Evolutionary conservation across 305 asterid species (phyloP), one percentile per base, ranked within the genome.

Genomic region (Fraxinus sp.): DNA sequence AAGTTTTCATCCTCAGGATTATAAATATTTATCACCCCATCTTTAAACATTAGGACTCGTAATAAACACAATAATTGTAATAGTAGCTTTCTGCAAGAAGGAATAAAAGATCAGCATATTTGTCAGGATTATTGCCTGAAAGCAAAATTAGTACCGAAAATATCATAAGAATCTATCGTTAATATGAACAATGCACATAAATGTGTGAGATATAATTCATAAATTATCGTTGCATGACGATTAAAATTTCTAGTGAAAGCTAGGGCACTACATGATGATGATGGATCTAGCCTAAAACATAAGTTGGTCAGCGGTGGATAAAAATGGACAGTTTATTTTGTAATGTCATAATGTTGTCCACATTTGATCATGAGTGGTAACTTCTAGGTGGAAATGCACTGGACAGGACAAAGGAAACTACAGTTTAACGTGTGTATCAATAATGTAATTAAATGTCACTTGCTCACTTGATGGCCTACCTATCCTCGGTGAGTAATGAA

Each of bases 11-110:
- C n/a, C n/a, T 35, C 77, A 72, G 49, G 77, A 72, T 59, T 52
- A 62, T 3, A 82, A 87, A 52, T 76, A 64, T 78, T 84, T 76
- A 68, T 66, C 79, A 77, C 41, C 46, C 46, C 0, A 7, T 2
- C 74, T 26, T 10, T 26, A 66, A 26, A 26, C 32, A 66, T 2
- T 6, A 66, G 18, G 74, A 26, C 4, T 24, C 73, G 10, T 64
- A 24, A 64, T 64, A 16, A 64, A 4, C 72, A 64, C 3, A 64
- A 7, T 5, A 64, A 22, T 64, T 64, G 35, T 5, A 0, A 44
- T 0, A 49, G 49, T 64, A 66, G 32, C 77, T 18, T 83, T 71
- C 33, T 37, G 72, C n/a, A n/a, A 64, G 33, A 37, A 74, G 71
- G 64, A 84, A 72, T 32, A 36, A 52, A 33, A 79, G 76, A 78